These are phyloP conservation scores for Sugiyamaella paludigena DNA, from an alignment of 1,139 yeast genomes.

Conservation along the genomic window DNA sequence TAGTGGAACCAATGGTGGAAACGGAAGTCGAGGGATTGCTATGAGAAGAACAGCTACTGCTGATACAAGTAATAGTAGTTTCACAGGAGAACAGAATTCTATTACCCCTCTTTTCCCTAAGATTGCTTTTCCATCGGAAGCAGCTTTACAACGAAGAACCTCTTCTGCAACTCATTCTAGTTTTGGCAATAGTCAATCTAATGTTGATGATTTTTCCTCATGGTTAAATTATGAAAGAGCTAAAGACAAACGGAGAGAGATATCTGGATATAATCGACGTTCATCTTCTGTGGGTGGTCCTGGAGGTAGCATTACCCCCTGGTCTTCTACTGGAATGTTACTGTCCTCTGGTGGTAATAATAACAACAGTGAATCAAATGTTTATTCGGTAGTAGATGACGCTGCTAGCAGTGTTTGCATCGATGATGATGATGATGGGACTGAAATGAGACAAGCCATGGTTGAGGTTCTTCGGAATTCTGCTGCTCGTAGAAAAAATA, in stretches of 20 bases:
- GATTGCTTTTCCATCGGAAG: constrained; percentile 8
- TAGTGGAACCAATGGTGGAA: background rate
- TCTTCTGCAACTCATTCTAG: constrained; percentile 2
- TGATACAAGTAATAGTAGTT: background rate
- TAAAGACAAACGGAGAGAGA: background rate
- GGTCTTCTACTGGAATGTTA: background rate
- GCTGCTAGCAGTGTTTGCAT: constrained; percentile 37
- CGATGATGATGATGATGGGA: constrained; percentile 35
- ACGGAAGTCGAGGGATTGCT: background rate
- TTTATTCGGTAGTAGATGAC: constrained; percentile 26
- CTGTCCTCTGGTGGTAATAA: background rate
- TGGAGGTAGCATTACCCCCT: background rate
- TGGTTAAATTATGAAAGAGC: constrained; percentile 8
- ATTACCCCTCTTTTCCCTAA: constrained; percentile 13
- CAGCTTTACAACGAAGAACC: background rate
- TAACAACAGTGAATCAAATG: constrained; percentile 3
- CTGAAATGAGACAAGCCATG: constrained; percentile 17
- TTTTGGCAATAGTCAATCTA: constrained; percentile 4
- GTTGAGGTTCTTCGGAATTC: constrained; percentile 28
- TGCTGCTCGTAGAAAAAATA: constrained; percentile 13
- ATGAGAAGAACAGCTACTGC: background rate
- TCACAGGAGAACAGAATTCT: constrained; percentile 6
- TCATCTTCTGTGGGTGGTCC: background rate
- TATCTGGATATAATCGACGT: background rate
- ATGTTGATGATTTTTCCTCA: constrained; percentile 9